Percentiles rank a stretch among this genome's conserved stretches.
These are phyloP conservation scores for Glycine soja DNA, from an alignment of 306 rosid species.

Conservation along the genomic window DNA sequence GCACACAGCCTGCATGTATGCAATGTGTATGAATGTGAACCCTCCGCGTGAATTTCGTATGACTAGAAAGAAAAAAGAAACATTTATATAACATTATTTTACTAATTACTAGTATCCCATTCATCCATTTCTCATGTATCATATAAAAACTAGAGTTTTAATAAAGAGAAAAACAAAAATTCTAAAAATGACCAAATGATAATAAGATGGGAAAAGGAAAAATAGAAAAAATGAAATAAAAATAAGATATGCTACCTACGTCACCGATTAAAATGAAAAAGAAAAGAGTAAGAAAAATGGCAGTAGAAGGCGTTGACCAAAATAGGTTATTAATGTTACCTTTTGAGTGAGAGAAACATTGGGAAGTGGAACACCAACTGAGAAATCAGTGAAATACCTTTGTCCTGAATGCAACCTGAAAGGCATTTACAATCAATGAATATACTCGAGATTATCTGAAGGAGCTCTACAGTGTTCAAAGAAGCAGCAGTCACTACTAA, in stretches of 20 bases:
- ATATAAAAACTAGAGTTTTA: no score
- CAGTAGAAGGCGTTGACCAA: slow-evolving; percentile 40
- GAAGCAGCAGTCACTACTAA: no score
- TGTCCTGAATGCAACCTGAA: no score
- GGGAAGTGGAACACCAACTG: slow-evolving; percentile 58
- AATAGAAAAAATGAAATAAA: no score
- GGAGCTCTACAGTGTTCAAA: no score
- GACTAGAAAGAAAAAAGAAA: neutral
- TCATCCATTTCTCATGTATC: neutral
- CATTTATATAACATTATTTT: no score
- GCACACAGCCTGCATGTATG: neutral
- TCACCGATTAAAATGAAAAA: neutral
- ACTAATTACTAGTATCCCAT: neutral
- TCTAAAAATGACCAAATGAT: no score
- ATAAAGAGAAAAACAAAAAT: no score
- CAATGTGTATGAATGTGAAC: neutral
- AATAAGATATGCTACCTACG: no score
- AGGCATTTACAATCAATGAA: no score
- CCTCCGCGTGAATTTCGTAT: neutral
- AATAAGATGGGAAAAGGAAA: no score
- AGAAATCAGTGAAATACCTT: slow-evolving; percentile 67
- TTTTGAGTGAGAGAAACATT: slow-evolving; percentile 77
- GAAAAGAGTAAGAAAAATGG: neutral
- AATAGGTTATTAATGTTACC: slow-evolving; percentile 51
- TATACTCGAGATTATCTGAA: no score